phyloP scores from a whole-genome alignment of 768 basidiomycete genomes.

The Lentinula boryana region DNA sequence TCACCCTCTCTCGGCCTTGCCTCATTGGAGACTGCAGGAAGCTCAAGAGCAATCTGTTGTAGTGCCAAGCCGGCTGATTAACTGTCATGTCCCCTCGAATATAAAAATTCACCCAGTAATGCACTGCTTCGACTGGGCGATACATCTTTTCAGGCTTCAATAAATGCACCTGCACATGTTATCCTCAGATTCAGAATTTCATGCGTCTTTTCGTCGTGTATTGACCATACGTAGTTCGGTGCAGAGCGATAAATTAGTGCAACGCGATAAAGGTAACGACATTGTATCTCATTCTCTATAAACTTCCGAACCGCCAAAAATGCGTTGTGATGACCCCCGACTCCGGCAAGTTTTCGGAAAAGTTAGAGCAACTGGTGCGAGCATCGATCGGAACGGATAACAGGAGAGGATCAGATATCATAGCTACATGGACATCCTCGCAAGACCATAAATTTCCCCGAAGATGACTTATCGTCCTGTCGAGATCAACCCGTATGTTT shows the following conservation, averaged over 20 bases:
- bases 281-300: neutral
- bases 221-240: neutral
- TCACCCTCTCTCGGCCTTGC: neutral
- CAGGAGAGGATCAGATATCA: neutral
- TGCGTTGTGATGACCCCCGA: neutral
- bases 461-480: neutral
- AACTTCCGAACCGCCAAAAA: neutral
- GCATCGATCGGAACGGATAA: conserved; percentile 1
- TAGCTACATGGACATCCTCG: neutral
- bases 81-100: no score
- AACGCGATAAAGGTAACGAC: neutral
- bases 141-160: neutral
- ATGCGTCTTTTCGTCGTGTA: neutral
- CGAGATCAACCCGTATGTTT: no score
- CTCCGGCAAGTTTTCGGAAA: neutral
- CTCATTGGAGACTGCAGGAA: no score
- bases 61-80: neutral
- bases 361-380: neutral
- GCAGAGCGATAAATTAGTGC: neutral
- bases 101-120: neutral
- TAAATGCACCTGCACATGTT: neutral
- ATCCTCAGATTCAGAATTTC: neutral
- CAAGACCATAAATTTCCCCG: neutral
- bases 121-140: neutral
- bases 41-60: no score